A percentile compares a stretch with the other conserved stretches of the same genome.
phyloP scores from a whole-genome alignment of 2,329 filamentous ascomycete genomes.

The Scorias spongiosa region DNA sequence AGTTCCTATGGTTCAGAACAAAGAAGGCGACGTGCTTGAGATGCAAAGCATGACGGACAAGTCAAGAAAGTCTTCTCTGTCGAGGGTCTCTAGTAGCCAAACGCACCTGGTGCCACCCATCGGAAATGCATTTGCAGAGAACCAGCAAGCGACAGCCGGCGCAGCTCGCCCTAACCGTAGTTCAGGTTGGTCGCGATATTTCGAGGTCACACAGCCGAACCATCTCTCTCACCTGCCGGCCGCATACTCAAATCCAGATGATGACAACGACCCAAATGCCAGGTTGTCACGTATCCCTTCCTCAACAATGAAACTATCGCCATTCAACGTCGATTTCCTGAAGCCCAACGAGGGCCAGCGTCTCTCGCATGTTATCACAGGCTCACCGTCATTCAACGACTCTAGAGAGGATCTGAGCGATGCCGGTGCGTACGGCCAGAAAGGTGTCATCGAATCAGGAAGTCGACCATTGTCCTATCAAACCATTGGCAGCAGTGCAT shows the following conservation, averaged over 20 bases:
- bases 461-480: slow-evolving; percentile 9
- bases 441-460: slow-evolving; percentile 14
- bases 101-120: neutral
- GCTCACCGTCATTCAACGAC: slow-evolving; percentile 53
- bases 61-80: slow-evolving; percentile 15
- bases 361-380: slow-evolving; percentile 51
- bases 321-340: slow-evolving; percentile 42
- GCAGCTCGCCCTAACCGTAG: slow-evolving; percentile 24
- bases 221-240: slow-evolving; percentile 19
- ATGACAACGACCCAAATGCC: slow-evolving; percentile 38
- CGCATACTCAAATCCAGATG: slow-evolving; percentile 20
- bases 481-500: slow-evolving; percentile 8
- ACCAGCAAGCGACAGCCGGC: neutral
- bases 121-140: neutral
- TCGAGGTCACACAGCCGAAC: slow-evolving; percentile 20
- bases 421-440: slow-evolving; percentile 16
- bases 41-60: slow-evolving; percentile 28
- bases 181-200: slow-evolving; percentile 38
- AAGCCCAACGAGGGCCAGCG: slow-evolving; percentile 41
- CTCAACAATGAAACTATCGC: slow-evolving; percentile 51
- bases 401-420: slow-evolving; percentile 29
- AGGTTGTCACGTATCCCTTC: slow-evolving; percentile 26
- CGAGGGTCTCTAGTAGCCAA: neutral
- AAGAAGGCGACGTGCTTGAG: slow-evolving; percentile 25
- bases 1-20: slow-evolving; percentile 44